Base-by-base conservation (phyloP, 306 rosid species). In the Cucurbita maxima region DNA sequence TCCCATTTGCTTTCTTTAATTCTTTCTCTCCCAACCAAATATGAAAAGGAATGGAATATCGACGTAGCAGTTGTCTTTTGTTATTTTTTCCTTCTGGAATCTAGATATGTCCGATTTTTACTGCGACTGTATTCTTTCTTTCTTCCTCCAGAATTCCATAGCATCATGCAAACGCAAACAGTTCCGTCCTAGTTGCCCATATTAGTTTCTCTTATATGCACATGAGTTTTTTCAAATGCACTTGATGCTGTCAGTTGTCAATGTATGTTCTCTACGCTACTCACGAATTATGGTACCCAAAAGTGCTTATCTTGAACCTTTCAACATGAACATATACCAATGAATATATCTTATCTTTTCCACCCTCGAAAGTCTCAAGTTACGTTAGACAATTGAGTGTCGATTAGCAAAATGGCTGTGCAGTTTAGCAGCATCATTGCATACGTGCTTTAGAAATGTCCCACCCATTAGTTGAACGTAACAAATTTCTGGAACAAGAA, bases 381-480 rank as follows among this genome's bases (percentile, higher is more conserved):
- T 63, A 62, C 50, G 0, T 14, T 61, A 14, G 3, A 38, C n/a
- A 36, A 66, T 10, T 11, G 19, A 67, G 54, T 47, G 43, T 47
- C 56, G 6, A 8, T n/a, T 12, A 44, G 56, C 43, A 41, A 20
- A 20, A 47, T 48, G 5, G 15, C 6, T 48, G 20, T 25, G 41
- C 12, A 68, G 48, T 44, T 47, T 22, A 13, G 43, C 22, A 22
- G 73, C 57, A 48, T 68, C 57, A 13, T 48, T 50, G 20, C 73
- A 47, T 47, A 45, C 13, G 55, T 66, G 41, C 73, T 68, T 68
- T 19, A 47, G 56, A 68, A 72, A 72, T 18, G 76, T 72, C 25
- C 51, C 76, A 63, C 41, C 14, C 15, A 54, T 72, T 38, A 41
- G 62, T 74, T 50, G 68, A 76, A 82, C 74, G 74, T 72, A 55